Evolutionary conservation across 2,329 filamentous ascomycete species (phyloP).

Genomic region (Aspergillus awamori): DNA sequence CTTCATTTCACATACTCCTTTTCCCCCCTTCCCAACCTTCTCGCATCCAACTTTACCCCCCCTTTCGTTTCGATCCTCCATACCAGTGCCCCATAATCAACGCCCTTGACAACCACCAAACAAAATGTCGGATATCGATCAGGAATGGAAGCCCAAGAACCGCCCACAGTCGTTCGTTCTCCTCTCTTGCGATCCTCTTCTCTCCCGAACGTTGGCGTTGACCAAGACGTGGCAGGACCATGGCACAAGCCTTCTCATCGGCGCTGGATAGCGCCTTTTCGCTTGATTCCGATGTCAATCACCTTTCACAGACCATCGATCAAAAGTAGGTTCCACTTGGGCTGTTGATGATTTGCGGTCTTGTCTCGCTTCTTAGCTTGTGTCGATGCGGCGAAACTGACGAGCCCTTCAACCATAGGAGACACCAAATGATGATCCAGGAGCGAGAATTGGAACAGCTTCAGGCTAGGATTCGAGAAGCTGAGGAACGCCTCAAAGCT

Average conservation of each 20-base stretch:
- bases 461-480: constrained; percentile 79
- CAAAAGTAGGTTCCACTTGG: constrained; percentile 69
- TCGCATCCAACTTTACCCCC: background rate
- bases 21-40: constrained; percentile 9
- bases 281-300: constrained; percentile 75
- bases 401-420: constrained; percentile 56
- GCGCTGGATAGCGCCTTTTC: constrained; percentile 89
- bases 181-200: constrained; percentile 15
- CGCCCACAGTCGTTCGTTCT: constrained; percentile 80
- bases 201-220: constrained; percentile 22
- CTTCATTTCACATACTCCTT: constrained; percentile 11
- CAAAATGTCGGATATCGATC: constrained; percentile 65
- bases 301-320: constrained; percentile 73
- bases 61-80: constrained; percentile 1
- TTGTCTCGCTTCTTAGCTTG: background rate
- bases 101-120: constrained; percentile 1
- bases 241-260: constrained; percentile 83
- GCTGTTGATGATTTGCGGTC: constrained; percentile 7
- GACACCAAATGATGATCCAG: constrained; percentile 74
- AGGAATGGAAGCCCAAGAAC: constrained; percentile 77
- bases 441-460: constrained; percentile 81
- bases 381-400: constrained; percentile 10
- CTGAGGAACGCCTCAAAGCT: constrained; percentile 73
- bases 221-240: constrained; percentile 62
- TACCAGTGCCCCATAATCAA: constrained; percentile 4